Evolutionary conservation across 2,329 filamentous ascomycete genomes (phyloP).

Genomic region (Ustulina deusta): DNA sequence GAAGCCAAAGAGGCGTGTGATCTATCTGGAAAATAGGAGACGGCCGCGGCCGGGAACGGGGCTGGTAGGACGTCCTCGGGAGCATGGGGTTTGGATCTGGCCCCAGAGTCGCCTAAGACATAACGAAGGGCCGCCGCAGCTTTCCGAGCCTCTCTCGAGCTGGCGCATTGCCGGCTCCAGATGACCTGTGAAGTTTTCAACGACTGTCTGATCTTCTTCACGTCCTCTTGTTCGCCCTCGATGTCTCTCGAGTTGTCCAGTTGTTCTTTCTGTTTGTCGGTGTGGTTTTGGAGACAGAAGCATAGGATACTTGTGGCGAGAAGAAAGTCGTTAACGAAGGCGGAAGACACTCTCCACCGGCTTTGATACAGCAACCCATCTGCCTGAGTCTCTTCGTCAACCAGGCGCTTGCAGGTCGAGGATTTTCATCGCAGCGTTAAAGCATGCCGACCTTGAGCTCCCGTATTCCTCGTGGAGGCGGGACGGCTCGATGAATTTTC

Average conservation of each 20-base stretch:
- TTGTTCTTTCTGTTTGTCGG: neutral
- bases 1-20: neutral
- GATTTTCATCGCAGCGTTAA: constrained; percentile 7
- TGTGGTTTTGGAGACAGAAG: constrained; percentile 5
- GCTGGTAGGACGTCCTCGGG: neutral
- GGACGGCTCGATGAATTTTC: constrained; percentile 7
- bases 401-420: constrained; percentile 4
- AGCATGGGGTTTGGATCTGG: neutral
- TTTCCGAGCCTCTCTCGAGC: constrained; percentile 16
- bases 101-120: constrained; percentile 3
- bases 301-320: constrained; percentile 14
- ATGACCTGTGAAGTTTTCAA: constrained; percentile 12
- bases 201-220: constrained; percentile 14
- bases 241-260: neutral
- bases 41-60: neutral
- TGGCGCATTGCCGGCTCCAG: constrained; percentile 21
- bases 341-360: constrained; percentile 17
- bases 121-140: constrained; percentile 17
- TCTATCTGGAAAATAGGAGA: neutral
- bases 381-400: constrained; percentile 15
- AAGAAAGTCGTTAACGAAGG: constrained; percentile 2
- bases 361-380: constrained; percentile 12
- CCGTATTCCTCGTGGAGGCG: neutral
- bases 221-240: neutral
- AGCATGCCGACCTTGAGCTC: neutral